Evolutionary conservation across 75 land plant genomes (phyloP), one percentile per base, ranked within the genome.

Genomic region (Pseudotsuga menziesii): DNA sequence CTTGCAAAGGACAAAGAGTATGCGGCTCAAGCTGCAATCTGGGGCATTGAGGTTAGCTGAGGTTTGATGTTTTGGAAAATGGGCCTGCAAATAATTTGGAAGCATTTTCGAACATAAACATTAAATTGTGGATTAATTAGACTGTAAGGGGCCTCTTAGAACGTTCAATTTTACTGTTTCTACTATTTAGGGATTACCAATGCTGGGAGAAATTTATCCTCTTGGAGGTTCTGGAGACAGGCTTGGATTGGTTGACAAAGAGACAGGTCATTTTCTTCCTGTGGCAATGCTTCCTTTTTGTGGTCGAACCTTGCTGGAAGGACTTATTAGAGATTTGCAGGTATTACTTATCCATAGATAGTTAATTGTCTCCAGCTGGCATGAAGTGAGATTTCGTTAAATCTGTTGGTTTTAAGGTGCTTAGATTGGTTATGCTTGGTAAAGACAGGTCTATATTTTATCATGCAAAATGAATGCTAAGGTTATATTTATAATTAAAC

Each of bases 261-360:
- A 76, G 11, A 92, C 99, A 64, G 93, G 93, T 44, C 95, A 92
- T 81, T 89, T 89, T 78, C 94, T 97, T 80, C 99, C 99, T 64
- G 98, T 96, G 70, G 99, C 99, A 55, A 90, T 97, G 95, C 93
- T 97, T 74, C 98, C 98, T 76, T 97, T 86, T 80, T 91, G 95
- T 89, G 99, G 99, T 48, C 83, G 92, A 71, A 90, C 99, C 72
- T 84, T 97, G 67, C 80, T 97, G 80, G 98, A 97, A 85, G 95
- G 98, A 70, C 89, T 90, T 80, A 89, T 97, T 57, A 94, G 99
- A 85, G 99, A 97, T 85, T 91, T 97, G 78, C 99, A 97, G 99
- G 99, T 96, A 85, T 67, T 11, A 5, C 35, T 67, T 58, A 27
- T 15, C 75, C 7, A 26, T 74, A 59, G 75, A 11, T 8, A 22